Percentiles rank a stretch among this genome's conserved stretches.
Conservation (phyloP, 1,284 basidiomycete species). For the Fomitopsis schrenkii region DNA sequence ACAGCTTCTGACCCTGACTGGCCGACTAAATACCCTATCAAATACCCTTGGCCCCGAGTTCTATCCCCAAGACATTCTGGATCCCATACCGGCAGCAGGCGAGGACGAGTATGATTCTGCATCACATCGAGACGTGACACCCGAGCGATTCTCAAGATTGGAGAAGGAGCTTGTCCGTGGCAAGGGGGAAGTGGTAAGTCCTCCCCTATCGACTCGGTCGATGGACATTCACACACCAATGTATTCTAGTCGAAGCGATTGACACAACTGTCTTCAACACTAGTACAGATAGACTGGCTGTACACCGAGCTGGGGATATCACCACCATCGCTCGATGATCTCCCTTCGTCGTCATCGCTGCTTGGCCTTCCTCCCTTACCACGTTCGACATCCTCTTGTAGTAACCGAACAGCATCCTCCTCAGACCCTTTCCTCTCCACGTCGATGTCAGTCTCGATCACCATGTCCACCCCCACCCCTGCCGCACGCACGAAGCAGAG, state of each 20-base stretch:
- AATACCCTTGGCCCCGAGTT: conserved; percentile 60
- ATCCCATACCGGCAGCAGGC: conserved; percentile 37
- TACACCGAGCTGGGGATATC: conserved; percentile 72
- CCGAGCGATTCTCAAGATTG: conserved; percentile 70
- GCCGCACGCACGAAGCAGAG: conserved; percentile 19
- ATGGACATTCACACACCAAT: not conserved
- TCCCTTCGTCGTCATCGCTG: conserved; percentile 36
- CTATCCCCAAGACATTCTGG: conserved; percentile 53
- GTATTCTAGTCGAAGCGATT: conserved; percentile 58
- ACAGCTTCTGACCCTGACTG: conserved; percentile 62
- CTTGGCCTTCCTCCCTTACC: conserved; percentile 31
- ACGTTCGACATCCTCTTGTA: conserved; percentile 36
- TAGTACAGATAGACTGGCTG: conserved; percentile 77
- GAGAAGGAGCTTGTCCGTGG: conserved; percentile 79
- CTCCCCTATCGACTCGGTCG: not conserved
- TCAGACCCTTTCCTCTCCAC: conserved; percentile 50
- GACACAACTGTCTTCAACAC: conserved; percentile 53
- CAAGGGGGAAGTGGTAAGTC: conserved; percentile 73
- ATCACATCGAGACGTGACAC: conserved; percentile 63
- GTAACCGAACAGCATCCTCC: conserved; percentile 16
- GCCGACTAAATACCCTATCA: conserved; percentile 53
- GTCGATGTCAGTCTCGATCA: conserved; percentile 19
- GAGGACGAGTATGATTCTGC: conserved; percentile 38
- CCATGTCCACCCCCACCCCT: conserved; percentile 31
- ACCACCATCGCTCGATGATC: conserved; percentile 47